A percentile compares a stretch with the other conserved stretches of the same genome.
These are phyloP conservation scores for Ogataea paraovalis DNA, from an alignment of 805 yeast genomes.

Conservation along the genomic window DNA sequence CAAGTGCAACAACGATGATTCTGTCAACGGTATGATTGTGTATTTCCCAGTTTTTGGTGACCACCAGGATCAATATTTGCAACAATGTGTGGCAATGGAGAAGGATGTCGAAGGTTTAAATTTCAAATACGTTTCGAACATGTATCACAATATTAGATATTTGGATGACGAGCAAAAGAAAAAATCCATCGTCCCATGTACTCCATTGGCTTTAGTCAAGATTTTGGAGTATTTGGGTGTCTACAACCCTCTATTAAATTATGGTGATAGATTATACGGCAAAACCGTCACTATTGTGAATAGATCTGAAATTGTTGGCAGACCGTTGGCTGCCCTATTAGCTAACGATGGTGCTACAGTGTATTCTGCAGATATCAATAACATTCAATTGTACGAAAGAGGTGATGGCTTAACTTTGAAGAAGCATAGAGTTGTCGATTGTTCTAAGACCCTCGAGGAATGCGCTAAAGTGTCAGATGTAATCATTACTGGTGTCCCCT, in stretches of 20 bases:
- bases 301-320: slow-evolving; percentile 94
- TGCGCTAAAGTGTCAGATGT: slow-evolving; percentile 80
- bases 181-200: slow-evolving; percentile 92
- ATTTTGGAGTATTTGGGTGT: slow-evolving; percentile 86
- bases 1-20: slow-evolving; percentile 72
- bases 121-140: slow-evolving; percentile 84
- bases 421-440: slow-evolving; percentile 76
- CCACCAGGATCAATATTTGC: slow-evolving; percentile 91
- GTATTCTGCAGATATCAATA: slow-evolving; percentile 83
- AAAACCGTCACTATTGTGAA: slow-evolving; percentile 88
- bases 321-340: slow-evolving; percentile 91
- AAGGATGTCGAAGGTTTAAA: slow-evolving; percentile 97
- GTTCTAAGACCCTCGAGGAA: slow-evolving; percentile 50
- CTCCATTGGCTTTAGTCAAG: slow-evolving; percentile 93
- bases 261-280: slow-evolving; percentile 92
- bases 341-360: slow-evolving; percentile 98
- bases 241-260: slow-evolving; percentile 74
- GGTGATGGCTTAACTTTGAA: slow-evolving; percentile 83
- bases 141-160: slow-evolving; percentile 89
- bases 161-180: slow-evolving; percentile 61
- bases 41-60: slow-evolving; percentile 97
- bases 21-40: slow-evolving; percentile 89
- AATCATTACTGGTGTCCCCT: slow-evolving; percentile 93
- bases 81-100: slow-evolving; percentile 85
- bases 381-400: slow-evolving; percentile 87